Conservation (phyloP, 2,329 filamentous ascomycete species). For the Ophiostoma piceae region DNA sequence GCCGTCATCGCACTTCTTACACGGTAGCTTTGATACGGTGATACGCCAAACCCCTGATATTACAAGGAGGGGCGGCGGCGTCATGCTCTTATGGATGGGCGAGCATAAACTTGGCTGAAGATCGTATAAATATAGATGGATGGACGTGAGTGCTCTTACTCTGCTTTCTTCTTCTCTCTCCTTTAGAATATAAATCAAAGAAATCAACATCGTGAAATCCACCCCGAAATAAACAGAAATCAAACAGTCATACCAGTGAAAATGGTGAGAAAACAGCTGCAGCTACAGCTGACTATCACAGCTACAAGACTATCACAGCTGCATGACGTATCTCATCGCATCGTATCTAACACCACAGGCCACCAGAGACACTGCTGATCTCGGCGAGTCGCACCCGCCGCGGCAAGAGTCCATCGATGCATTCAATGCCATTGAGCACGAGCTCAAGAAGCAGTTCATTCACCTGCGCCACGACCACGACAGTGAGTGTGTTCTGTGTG, state of each 20-base stretch:
- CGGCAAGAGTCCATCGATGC: conserved; percentile 48
- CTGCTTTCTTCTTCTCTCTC: background rate
- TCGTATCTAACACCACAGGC: conserved; percentile 35
- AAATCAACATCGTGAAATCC: background rate
- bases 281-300: background rate
- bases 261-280: background rate
- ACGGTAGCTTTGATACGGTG: background rate
- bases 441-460: conserved; percentile 49
- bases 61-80: background rate
- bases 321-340: background rate
- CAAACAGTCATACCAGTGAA: background rate
- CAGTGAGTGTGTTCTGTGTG: background rate
- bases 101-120: conserved; percentile 1
- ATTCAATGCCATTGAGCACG: conserved; percentile 45
- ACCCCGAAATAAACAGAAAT: background rate
- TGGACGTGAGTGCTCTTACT: background rate
- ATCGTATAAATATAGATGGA: conserved; percentile 7
- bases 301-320: background rate
- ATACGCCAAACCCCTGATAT: conserved; percentile 12
- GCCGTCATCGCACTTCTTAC: background rate
- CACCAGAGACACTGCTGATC: conserved; percentile 48
- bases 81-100: background rate
- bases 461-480: conserved; percentile 45
- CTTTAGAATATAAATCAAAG: background rate
- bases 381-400: conserved; percentile 45